Conservation (phyloP, 108 stramenopile genomes). For the Discostella pseudostelligera region DNA sequence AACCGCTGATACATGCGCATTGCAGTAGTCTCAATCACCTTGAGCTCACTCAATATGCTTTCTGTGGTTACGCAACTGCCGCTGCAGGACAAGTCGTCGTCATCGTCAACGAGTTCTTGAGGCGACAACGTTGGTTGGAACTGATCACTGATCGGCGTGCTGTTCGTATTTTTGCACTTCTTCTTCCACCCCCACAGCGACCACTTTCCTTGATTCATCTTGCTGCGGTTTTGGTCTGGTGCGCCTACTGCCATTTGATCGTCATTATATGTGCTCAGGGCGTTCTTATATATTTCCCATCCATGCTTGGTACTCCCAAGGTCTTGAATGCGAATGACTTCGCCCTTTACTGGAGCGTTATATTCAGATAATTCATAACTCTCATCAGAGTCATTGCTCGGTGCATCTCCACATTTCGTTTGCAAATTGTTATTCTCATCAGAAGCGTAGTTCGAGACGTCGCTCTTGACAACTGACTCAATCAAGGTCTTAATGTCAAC, state of each 20-base stretch:
- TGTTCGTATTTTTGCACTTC: neutral
- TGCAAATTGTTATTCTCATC: neutral
- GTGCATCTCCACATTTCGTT: neutral
- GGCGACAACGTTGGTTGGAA: neutral
- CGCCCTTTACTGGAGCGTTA: neutral
- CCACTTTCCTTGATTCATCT: neutral
- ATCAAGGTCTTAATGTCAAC: too few relatives aligned
- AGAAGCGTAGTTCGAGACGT: neutral
- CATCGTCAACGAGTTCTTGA: neutral
- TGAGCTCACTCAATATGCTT: neutral
- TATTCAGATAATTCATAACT: neutral
- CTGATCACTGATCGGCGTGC: neutral
- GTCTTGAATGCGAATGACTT: constrained; percentile 1
- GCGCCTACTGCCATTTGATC: neutral
- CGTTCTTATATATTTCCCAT: neutral
- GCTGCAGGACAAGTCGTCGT: neutral
- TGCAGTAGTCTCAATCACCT: neutral
- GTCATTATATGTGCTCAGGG: neutral
- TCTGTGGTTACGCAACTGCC: neutral
- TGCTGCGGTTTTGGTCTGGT: neutral
- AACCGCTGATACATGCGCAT: constrained; percentile 5
- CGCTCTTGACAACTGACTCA: neutral
- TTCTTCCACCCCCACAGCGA: constrained; percentile 3
- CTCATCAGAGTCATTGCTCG: neutral
- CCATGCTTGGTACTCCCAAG: neutral